These are phyloP conservation scores for Talaromyces sp. DNA, from an alignment of 2,329 filamentous ascomycete species.

Conservation along the genomic window DNA sequence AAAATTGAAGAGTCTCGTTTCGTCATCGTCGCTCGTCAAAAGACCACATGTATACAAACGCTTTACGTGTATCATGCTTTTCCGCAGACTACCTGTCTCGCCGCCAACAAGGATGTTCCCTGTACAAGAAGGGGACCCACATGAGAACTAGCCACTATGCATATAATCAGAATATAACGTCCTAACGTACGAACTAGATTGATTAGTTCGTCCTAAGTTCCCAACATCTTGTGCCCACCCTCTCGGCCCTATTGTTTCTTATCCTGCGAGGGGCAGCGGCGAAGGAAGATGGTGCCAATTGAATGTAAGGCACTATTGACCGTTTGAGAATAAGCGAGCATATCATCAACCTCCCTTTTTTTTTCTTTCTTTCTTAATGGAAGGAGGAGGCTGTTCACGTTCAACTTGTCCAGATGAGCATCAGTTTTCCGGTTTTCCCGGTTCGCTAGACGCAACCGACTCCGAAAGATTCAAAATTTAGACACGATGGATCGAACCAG, in stretches of 20 bases:
- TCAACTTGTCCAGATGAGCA: background rate
- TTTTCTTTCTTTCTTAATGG: background rate
- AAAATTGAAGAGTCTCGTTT: background rate
- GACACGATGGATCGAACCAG: conserved; percentile 2
- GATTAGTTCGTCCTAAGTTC: background rate
- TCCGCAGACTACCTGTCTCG: background rate
- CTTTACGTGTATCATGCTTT: background rate
- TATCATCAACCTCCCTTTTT: background rate
- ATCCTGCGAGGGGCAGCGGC: background rate
- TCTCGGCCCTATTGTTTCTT: background rate
- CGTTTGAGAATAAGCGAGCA: background rate
- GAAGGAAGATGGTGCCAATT: background rate
- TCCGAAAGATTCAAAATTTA: background rate
- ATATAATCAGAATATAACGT: background rate
- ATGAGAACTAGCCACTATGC: background rate
- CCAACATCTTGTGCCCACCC: background rate
- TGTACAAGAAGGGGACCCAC: background rate
- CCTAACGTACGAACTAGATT: background rate
- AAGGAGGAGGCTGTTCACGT: background rate
- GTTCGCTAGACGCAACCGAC: background rate
- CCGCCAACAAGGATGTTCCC: background rate
- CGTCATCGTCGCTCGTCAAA: background rate
- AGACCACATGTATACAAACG: background rate
- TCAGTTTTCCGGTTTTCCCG: background rate
- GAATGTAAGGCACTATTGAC: background rate